phyloP scores from a whole-genome alignment of 768 basidiomycete genomes.

The Phlebiopsis gigantea region DNA sequence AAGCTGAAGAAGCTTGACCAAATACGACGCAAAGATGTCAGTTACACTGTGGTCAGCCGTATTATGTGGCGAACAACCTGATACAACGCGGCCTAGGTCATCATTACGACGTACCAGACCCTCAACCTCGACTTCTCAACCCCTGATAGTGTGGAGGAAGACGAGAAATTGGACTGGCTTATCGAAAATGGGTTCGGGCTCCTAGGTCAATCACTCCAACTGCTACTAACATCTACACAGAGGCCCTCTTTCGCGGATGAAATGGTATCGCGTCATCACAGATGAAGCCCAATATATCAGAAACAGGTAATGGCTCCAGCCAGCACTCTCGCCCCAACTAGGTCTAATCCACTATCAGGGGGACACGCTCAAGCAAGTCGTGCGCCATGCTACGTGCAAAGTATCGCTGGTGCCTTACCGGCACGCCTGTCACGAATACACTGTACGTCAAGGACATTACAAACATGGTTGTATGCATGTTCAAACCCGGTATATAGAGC shows the following conservation, averaged over 20 bases:
- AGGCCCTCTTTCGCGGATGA: conserved; percentile 55
- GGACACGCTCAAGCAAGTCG: conserved; percentile 52
- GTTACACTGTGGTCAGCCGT: background rate
- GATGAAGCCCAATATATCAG: conserved; percentile 81
- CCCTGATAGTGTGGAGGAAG: conserved; percentile 40
- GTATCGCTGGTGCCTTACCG: conserved; percentile 77
- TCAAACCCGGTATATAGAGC: too few species aligned
- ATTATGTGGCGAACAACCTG: background rate
- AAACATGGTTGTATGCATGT: too few species aligned
- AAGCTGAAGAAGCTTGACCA: conserved; percentile 52
- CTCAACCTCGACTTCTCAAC: conserved; percentile 54
- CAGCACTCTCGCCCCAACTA: background rate
- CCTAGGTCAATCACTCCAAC: background rate
- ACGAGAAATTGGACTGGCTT: conserved; percentile 46
- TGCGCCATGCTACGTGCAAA: conserved; percentile 56
- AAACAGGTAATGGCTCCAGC: conserved; percentile 42
- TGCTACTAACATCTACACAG: conserved; percentile 22
- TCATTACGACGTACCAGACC: conserved; percentile 77
- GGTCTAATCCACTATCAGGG: conserved; percentile 25
- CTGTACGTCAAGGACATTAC: conserved; percentile 43
- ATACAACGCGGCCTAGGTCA: conserved; percentile 37
- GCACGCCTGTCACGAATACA: conserved; percentile 71
- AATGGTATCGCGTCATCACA: conserved; percentile 66
- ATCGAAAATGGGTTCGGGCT: conserved; percentile 40
- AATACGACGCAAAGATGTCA: conserved; percentile 17